Conservation (phyloP, 2,329 filamentous ascomycete genomes). For the Drechslerella coelobrocha region DNA sequence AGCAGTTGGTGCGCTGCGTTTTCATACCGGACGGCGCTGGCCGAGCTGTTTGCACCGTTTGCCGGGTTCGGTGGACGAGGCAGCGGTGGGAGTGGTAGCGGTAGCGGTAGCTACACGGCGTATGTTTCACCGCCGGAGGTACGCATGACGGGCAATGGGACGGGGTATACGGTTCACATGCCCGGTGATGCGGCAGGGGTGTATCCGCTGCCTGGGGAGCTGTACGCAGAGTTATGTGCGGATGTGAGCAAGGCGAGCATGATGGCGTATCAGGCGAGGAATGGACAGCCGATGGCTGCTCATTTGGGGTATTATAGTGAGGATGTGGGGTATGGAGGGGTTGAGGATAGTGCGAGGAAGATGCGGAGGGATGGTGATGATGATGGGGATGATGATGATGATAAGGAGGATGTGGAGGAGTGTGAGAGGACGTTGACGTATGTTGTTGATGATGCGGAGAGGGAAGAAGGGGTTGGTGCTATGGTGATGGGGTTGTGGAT, state of each 20-base stretch:
- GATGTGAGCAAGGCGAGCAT: constrained; percentile 37
- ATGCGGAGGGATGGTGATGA: background rate
- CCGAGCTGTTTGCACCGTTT: constrained; percentile 12
- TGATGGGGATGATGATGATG: constrained; percentile 4
- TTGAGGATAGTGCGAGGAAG: constrained; percentile 9
- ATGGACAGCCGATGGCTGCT: constrained; percentile 27
- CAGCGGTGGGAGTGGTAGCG: background rate
- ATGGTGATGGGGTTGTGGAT: constrained; percentile 48
- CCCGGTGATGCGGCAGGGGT: constrained; percentile 18
- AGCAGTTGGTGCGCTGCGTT: constrained; percentile 16
- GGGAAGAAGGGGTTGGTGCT: constrained; percentile 30
- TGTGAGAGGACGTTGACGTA: constrained; percentile 44
- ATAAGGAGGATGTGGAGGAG: constrained; percentile 6
- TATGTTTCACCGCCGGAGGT: constrained; percentile 27
- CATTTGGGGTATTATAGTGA: constrained; percentile 31
- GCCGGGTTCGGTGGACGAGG: background rate
- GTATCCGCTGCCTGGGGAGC: constrained; percentile 30
- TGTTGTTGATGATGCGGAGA: constrained; percentile 46
- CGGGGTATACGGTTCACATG: constrained; percentile 32
- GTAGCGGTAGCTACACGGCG: background rate
- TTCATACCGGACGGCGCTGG: background rate
- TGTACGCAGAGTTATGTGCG: constrained; percentile 33
- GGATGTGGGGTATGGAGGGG: constrained; percentile 35
- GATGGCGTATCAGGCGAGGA: constrained; percentile 15
- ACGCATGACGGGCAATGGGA: constrained; percentile 22